Base-by-base conservation (phyloP, 129 eudicot genomes). In the Silybum marianum region DNA sequence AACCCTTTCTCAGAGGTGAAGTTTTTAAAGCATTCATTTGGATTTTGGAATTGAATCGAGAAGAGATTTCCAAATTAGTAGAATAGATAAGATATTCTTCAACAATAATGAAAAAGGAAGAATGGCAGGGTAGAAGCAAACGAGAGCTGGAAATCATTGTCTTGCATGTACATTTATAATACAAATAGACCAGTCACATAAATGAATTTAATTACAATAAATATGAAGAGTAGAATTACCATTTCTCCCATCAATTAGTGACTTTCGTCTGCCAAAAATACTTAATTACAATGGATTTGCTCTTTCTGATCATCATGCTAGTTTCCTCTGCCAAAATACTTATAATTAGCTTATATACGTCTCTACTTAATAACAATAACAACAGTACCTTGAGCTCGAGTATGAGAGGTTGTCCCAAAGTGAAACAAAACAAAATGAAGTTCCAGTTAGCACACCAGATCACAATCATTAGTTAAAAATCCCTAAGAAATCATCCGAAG, bases 201-300 rank as follows among this genome's bases (percentile, higher is more conserved):
- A 21, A 28, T 7, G 24, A 80, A 60, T 34, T 48, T 39, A 54
- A 16, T 36, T 34, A 3, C 26, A 80, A 21, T 4, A 22, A 9
- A 24, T 24, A 54, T 23, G 18, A 67, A 36, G 18, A 40, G 46
- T 38, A 72, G 40, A 38, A 66, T 42, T 91, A 95, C 95, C 98
- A 95, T 90, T 97, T 97, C 86, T 95, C 94, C 98, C 76, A 92
- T 90, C 12, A 96, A 95, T 51, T 95, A 30, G 97, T 93, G 58
- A 93, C 90, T 83, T 93, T 91, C 86, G 93, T 89, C 98, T 93
- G 95, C 11, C 84, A 81, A 88, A 86, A 88, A 60, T 7, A 80
- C 85, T 21, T 42, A 68, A 60, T 25, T 25, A 25, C 28, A 25
- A 25, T 25, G 36, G 5, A 3, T 36, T 36, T 36, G 4, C 40